Evolutionary conservation across 371 early-diverging fungal genomes (phyloP).

Genomic region (Rhizopus microsporus): DNA sequence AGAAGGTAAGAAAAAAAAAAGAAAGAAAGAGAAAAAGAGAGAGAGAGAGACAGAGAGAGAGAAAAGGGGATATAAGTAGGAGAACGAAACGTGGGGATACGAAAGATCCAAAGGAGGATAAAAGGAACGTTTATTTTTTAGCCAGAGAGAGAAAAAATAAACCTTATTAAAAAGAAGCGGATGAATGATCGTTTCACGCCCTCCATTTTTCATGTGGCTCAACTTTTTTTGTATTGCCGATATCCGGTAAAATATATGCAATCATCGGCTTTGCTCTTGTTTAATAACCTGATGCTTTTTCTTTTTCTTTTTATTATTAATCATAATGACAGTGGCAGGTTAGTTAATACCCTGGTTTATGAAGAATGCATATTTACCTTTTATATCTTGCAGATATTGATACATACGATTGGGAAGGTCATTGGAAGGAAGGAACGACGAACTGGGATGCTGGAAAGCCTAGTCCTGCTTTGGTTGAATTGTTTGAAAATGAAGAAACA

Average conservation of each 20-base stretch:
- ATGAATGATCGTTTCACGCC: background rate
- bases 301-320: background rate
- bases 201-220: background rate
- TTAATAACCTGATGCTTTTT: background rate
- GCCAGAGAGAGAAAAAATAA: background rate
- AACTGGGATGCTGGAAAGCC: conserved; percentile 66
- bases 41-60: conserved; percentile 5
- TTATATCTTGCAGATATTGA: background rate
- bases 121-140: conserved; percentile 19
- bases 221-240: background rate
- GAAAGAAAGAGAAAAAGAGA: conserved; percentile 6
- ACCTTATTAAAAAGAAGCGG: no score
- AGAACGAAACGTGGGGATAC: conserved; percentile 23
- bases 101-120: conserved; percentile 24
- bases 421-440: conserved; percentile 56
- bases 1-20: conserved; percentile 11
- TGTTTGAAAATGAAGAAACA: conserved; percentile 59
- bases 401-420: conserved; percentile 51
- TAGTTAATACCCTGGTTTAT: background rate
- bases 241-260: background rate
- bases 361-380: background rate
- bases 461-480: conserved; percentile 66
- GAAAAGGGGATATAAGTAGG: conserved; percentile 12
- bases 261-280: background rate
- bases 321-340: background rate